A percentile compares a stretch with the other conserved stretches of the same genome.
phyloP scores from a whole-genome alignment of 78 protist species.

The Neovahlkampfia damariscottae region DNA sequence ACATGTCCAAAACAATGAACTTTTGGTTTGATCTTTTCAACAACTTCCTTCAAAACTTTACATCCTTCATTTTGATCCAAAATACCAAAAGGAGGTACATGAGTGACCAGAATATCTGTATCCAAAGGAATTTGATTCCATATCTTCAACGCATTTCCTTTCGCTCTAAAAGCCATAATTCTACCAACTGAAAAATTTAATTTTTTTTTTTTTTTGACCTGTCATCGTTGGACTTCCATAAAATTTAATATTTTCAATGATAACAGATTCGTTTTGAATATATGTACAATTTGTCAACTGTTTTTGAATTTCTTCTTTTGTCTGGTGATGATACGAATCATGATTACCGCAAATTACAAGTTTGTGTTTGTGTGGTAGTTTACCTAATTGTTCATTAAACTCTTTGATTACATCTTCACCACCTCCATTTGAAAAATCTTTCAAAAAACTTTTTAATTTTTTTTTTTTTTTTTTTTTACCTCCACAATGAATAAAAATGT shows the following conservation, averaged over 20 bases:
- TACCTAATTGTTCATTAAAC: conserved; percentile 7
- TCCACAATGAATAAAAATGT: conserved; percentile 32
- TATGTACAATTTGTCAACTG: not conserved
- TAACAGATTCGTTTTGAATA: not conserved
- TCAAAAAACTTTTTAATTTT: too few species aligned
- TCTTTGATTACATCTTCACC: not conserved
- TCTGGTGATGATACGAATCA: conserved; percentile 6
- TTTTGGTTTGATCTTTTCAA: conserved; percentile 3
- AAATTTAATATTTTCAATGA: conserved; percentile 19
- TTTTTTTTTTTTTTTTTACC: too few species aligned
- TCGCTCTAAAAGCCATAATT: too few species aligned
- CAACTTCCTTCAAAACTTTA: conserved; percentile 24
- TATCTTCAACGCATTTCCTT: too few species aligned
- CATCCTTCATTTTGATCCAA: conserved; percentile 39
- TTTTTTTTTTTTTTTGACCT: too few species aligned
- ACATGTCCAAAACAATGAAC: conserved; percentile 40
- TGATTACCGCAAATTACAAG: conserved; percentile 51
- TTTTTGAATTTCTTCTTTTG: not conserved
- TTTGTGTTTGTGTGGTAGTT: conserved; percentile 43
- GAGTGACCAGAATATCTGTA: conserved; percentile 45
- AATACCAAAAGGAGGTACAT: conserved; percentile 54
- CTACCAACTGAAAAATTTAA: too few species aligned
- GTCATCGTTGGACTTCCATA: conserved; percentile 51
- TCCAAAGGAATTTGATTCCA: conserved; percentile 38
- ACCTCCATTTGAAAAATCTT: conserved; percentile 23